phyloP scores from a whole-genome alignment of 495 filamentous ascomycete species.

The Talaromyces borbonicus region DNA sequence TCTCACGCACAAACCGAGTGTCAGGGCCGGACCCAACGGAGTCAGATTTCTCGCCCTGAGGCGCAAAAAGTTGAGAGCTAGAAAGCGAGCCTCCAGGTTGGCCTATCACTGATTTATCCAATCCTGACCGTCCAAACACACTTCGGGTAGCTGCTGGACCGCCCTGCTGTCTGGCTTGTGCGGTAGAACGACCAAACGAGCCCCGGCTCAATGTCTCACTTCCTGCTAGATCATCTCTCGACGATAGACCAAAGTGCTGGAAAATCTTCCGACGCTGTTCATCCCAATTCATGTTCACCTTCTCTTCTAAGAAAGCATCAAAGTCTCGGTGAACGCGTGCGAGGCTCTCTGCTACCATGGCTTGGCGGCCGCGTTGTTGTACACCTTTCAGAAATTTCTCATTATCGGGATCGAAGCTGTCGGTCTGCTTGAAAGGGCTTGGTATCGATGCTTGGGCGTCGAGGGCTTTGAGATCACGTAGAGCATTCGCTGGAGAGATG shows the following conservation, averaged over 20 bases:
- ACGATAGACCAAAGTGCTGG: slow-evolving; percentile 85
- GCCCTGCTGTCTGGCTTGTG: slow-evolving; percentile 16
- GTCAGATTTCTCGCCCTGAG: slow-evolving; percentile 47
- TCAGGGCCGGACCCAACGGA: slow-evolving; percentile 42
- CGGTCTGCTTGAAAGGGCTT: slow-evolving; percentile 30
- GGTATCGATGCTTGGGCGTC: slow-evolving; percentile 36
- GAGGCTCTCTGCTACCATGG: slow-evolving; percentile 81
- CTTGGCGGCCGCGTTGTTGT: slow-evolving; percentile 81
- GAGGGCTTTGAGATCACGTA: slow-evolving; percentile 63
- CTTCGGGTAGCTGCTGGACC: slow-evolving; percentile 41
- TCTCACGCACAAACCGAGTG: slow-evolving; percentile 65
- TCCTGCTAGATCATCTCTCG: slow-evolving; percentile 40
- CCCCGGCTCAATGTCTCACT: slow-evolving; percentile 34
- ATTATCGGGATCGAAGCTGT: slow-evolving; percentile 61
- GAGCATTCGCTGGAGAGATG: slow-evolving; percentile 63
- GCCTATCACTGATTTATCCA: slow-evolving; percentile 79
- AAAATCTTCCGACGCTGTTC: slow-evolving; percentile 85
- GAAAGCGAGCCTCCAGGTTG: slow-evolving; percentile 50
- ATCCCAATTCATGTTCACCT: slow-evolving; percentile 92
- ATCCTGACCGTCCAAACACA: slow-evolving; percentile 59
- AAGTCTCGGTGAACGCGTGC: slow-evolving; percentile 82
- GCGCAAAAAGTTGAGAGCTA: slow-evolving; percentile 51
- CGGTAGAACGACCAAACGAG: slow-evolving; percentile 49
- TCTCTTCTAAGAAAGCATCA: slow-evolving; percentile 84
- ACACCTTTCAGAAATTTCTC: slow-evolving; percentile 73